Base-by-base conservation (phyloP, 768 basidiomycete species). In the Erythrobasidium yunnanense region DNA sequence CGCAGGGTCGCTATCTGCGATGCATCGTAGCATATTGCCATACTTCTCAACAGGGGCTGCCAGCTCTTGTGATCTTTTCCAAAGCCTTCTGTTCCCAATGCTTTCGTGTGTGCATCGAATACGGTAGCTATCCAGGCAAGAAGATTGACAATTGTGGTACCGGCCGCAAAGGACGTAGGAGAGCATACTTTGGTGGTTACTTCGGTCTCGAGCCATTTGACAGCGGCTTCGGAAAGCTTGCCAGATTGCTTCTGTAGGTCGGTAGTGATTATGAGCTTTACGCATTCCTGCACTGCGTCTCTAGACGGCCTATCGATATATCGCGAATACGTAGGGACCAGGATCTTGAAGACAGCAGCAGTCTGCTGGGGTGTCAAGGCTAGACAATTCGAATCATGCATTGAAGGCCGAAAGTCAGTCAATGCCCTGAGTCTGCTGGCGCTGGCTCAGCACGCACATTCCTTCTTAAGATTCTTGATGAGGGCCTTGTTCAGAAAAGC, bases 171-270 rank as follows among this genome's bases (percentile, higher is more conserved):
- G 25, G 38, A 47, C 2, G 32, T 25, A 2, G 38, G 22, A 42
- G 34, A 27, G 23, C 34, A 35, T 2, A 58, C 29, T 60, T 82
- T 85, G 1, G 81, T 81, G 2, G 80, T 79, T 0, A 83, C 83
- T 73, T 93, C 88, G 49, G 80, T 79, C 4, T 82, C 79, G 6
- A 88, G 77, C 88, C 88, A 92, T 46, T 82, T 86, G 34, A 89
- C 75, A 17, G 90, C 81, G 71, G 85, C 82, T 71, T 88, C 72
- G 8, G 72, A 70, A 2, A 87, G 80, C 20, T 74, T 76, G 66
- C 80, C 80, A 29, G 77, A 71, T 71, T 23, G 78, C 65, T 6
- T 76, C 75, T 8, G 80, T 77, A 78, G 66, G 66, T 84, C 83
- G n/a, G 33, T 55, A 7, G 17, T 22, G 29, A 50, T 17, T 60